Evolutionary conservation across 2,329 filamentous ascomycete genomes (phyloP), one percentile per base, ranked within the genome.

Genomic region (Fusarium decemcellulare): DNA sequence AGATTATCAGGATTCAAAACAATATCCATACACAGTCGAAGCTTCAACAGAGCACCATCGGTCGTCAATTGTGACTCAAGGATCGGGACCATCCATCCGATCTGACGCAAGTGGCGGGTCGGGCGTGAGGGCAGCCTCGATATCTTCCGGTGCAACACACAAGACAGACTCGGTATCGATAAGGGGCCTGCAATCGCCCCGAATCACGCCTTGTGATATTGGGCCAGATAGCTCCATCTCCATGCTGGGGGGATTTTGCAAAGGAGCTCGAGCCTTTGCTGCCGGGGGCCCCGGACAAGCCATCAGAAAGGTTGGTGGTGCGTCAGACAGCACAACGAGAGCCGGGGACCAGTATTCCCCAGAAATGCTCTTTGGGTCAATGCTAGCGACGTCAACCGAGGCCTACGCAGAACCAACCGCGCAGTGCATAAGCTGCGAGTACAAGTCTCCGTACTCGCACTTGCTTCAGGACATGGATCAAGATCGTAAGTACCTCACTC

Each of bases 251-350:
- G 80, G 81, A 0, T 78, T 83, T 50, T 84, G 82, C 65, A 62
- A 76, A 8, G 81, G 81, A 2, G 80, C 81, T 8, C 75, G 75
- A n/a, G 71, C 68, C 5, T 83, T 81, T 65, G 73, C 76, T 14
- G 60, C 74, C 6, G 78, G 76, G 8, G 78, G 78, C 1, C 77
- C 80, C 46, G 77, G 77, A 69, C 74, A 72, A 30, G 81, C 81
- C 32, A 78, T 82, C 43, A 77, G 78, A 52, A 70, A 77, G 62
- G 72, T 70, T 2, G 66, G 67, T 6, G 76, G 74, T 8, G 76
- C 72, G 44, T 59, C 56, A 11, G 56, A 32, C 6, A 29, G 39
- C 46, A 9, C 18, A 6, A 27, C 16, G 12, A 44, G 47, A 18
- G 18, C 56, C 3, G 39, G 39, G 16, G 39, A 59, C 15, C 10